phyloP scores from a whole-genome alignment of 2,329 filamentous ascomycete genomes.

The Fusarium musae region DNA sequence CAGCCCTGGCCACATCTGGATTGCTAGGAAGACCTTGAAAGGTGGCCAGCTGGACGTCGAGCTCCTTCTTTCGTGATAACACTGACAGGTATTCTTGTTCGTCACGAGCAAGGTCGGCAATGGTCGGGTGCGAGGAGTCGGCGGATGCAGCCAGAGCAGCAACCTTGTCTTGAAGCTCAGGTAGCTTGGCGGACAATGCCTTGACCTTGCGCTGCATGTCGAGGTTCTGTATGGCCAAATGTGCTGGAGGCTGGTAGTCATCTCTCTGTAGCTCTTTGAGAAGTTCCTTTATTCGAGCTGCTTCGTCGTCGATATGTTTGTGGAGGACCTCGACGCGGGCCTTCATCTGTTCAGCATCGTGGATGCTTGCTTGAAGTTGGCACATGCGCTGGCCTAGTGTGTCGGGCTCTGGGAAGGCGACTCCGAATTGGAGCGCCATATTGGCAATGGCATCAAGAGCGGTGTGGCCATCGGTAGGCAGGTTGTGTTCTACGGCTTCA shows the following conservation, averaged over 20 bases:
- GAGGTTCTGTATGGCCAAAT: conserved; percentile 75
- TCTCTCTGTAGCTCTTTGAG: conserved; percentile 56
- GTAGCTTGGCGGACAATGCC: conserved; percentile 71
- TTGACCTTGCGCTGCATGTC: conserved; percentile 79
- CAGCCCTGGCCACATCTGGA: conserved; percentile 72
- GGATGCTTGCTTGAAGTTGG: conserved; percentile 64
- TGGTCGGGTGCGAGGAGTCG: conserved; percentile 55
- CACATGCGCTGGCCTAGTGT: conserved; percentile 64
- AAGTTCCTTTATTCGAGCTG: conserved; percentile 53
- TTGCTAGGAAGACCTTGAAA: conserved; percentile 82
- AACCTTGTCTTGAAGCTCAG: conserved; percentile 67
- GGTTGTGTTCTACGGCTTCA: conserved; percentile 62
- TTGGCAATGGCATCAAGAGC: conserved; percentile 69
- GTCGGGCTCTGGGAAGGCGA: conserved; percentile 60
- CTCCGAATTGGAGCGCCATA: conserved; percentile 61
- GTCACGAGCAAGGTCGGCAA: conserved; percentile 68
- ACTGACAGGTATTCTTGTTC: conserved; percentile 69
- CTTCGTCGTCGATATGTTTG: conserved; percentile 64
- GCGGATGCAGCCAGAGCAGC: conserved; percentile 52
- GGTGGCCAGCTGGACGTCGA: conserved; percentile 70
- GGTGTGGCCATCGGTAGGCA: conserved; percentile 64
- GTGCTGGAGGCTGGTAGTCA: conserved; percentile 64
- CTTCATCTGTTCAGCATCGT: conserved; percentile 65
- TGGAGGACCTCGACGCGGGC: conserved; percentile 67
- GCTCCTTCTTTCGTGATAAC: conserved; percentile 64